Evolutionary conservation across 1,139 yeast species (phyloP), one percentile per base, ranked within the genome.

Genomic region (Geotrichum cucujoidarum): DNA sequence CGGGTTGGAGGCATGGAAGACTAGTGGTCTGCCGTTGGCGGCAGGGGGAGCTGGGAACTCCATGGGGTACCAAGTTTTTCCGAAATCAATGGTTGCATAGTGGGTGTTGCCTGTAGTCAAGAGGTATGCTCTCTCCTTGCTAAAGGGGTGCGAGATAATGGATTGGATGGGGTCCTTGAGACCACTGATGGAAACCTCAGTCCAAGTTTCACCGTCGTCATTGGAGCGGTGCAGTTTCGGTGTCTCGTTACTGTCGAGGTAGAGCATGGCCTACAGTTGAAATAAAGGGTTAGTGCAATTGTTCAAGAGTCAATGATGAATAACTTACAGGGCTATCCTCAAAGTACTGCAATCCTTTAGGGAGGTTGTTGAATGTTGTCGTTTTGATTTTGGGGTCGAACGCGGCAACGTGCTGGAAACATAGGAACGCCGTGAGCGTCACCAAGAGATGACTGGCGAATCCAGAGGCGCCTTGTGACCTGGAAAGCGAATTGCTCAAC

Each of bases 151-250:
- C 40, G 75, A 64, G 39, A 69, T 61, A 22, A 80, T 49, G 2
- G 50, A 48, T 0, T 61, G 49, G 1, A 73, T 60, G 4, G 59
- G 57, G n/a, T 63, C 65, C 4, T 63, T 58, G 4, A 59, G 61
- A 22, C 60, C 52, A 17, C 57, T 53, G 10, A 54, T 43, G n/a
- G 57, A 67, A 43, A 75, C 63, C 13, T 57, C 55, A 0, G 63
- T 55, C 83, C 86, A 85, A 0, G 70, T 60, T 17, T 61, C 69
- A 6, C 94, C 94, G 55, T 81, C 79, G 59, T 84, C 76, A 14
- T 61, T 66, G 0, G 90, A 81, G 8, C 75, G 57, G 34, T 55
- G 65, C 2, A 80, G 62, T 4, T 55, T 42, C 4, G 50, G 49
- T 8, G 58, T 57, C 0, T 52, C 45, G 0, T 64, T 60, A 11